These are phyloP conservation scores for Rhizoclosmatium globosum DNA, from an alignment of 192 early-diverging fungal species.

Conservation along the genomic window DNA sequence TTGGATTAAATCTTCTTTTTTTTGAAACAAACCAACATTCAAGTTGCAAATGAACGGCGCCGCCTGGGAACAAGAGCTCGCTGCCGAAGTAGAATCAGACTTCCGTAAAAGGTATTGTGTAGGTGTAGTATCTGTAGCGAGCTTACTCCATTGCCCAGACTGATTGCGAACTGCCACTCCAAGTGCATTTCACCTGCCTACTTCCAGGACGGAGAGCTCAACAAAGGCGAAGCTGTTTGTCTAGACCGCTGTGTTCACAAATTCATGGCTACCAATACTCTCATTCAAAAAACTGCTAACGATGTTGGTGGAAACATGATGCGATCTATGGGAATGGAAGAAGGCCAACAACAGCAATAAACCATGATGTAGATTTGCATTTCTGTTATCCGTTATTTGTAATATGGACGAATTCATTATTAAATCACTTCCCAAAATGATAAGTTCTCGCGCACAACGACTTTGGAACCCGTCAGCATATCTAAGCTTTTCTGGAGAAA, in stretches of 20 bases:
- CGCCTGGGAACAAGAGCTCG: conserved; percentile 35
- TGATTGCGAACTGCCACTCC: conserved; percentile 63
- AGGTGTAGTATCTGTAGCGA: background rate
- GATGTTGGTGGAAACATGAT: conserved; percentile 22
- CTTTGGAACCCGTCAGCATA: conserved; percentile 13
- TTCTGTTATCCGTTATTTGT: background rate
- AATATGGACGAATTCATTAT: background rate
- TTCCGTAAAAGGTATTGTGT: conserved; percentile 16
- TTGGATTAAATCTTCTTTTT: background rate
- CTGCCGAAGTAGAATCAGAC: conserved; percentile 31
- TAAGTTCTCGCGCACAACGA: background rate
- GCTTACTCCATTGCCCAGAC: background rate
- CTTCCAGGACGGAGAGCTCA: conserved; percentile 76
- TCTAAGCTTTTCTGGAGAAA: conserved; percentile 19
- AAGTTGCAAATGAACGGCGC: background rate
- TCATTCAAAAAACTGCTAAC: conserved; percentile 26
- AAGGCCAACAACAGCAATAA: background rate
- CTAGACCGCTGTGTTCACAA: conserved; percentile 89
- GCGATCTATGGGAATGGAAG: conserved; percentile 17
- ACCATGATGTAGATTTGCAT: background rate
- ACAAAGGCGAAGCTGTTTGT: conserved; percentile 92
- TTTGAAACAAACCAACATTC: background rate
- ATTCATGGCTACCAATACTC: conserved; percentile 61
- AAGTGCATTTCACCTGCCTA: conserved; percentile 88
- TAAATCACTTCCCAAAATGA: conserved; percentile 9